A percentile compares a stretch with the other conserved stretches of the same genome.
These are phyloP conservation scores for Phialophora expanda DNA, from an alignment of 2,329 filamentous ascomycete genomes.

Conservation along the genomic window DNA sequence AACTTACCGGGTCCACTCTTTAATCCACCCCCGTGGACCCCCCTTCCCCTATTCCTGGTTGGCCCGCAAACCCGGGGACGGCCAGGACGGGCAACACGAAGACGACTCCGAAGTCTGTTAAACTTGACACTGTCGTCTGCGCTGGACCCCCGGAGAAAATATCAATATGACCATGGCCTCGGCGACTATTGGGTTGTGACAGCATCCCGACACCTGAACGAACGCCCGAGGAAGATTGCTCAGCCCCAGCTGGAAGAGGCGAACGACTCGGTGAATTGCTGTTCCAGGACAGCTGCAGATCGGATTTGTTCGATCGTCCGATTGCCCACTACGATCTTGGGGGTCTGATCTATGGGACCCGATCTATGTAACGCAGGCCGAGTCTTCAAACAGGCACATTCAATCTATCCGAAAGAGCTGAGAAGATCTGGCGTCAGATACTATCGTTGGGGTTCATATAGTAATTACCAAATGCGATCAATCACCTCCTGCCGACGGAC, in stretches of 20 bases:
- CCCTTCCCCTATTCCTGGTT: background rate
- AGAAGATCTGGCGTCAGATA: too few species aligned
- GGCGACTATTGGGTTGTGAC: background rate
- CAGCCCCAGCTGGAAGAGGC: background rate
- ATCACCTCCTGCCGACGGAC: background rate
- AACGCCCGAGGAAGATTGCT: background rate
- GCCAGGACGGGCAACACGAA: background rate
- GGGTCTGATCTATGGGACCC: too few species aligned
- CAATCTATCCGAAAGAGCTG: too few species aligned
- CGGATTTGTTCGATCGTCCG: too few species aligned
- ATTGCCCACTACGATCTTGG: too few species aligned
- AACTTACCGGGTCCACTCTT: slow-evolving; percentile 1
- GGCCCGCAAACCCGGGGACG: background rate
- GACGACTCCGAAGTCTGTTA: background rate
- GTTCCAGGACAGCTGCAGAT: background rate
- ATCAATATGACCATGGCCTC: background rate
- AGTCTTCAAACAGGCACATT: too few species aligned
- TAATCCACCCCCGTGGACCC: too few species aligned
- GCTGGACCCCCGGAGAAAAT: background rate
- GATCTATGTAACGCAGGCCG: too few species aligned
- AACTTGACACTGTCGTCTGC: background rate
- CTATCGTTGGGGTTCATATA: too few species aligned
- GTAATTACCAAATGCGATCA: too few species aligned
- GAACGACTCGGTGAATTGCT: slow-evolving; percentile 8
- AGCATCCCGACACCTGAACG: background rate